phyloP scores from a whole-genome alignment of 2,329 filamentous ascomycete species.

The Paracoccidioides lutzii region DNA sequence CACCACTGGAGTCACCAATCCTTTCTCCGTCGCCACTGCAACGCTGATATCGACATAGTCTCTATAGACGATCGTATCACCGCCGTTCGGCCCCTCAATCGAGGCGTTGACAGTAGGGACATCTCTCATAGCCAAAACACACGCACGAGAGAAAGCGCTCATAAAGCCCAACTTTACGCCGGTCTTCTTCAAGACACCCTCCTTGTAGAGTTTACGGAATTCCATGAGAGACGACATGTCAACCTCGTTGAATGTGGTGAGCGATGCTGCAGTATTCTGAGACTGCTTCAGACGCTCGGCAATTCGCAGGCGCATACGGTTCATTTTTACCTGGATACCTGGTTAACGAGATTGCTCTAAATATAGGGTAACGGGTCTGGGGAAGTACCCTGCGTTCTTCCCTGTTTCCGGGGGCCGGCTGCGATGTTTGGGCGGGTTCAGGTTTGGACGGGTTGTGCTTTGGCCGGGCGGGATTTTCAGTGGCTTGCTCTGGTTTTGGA shows the following conservation, averaged over 20 bases:
- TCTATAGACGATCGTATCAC: slow-evolving; percentile 94
- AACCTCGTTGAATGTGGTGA: slow-evolving; percentile 98
- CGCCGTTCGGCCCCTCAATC: slow-evolving; percentile 87
- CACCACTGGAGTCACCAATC: slow-evolving; percentile 89
- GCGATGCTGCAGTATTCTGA: slow-evolving; percentile 91
- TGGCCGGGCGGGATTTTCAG: slow-evolving; percentile 7
- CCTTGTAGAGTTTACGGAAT: slow-evolving; percentile 94
- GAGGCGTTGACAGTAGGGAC: slow-evolving; percentile 92
- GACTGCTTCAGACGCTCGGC: slow-evolving; percentile 98
- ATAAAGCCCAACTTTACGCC: slow-evolving; percentile 99
- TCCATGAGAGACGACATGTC: slow-evolving; percentile 98
- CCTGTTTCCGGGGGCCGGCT: slow-evolving; percentile 50
- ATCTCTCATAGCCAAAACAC: slow-evolving; percentile 83
- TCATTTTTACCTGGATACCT: slow-evolving; percentile 79
- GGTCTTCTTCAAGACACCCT: slow-evolving; percentile 88
- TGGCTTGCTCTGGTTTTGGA: slow-evolving; percentile 17
- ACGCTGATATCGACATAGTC: slow-evolving; percentile 98
- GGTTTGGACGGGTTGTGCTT: background rate
- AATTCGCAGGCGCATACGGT: slow-evolving; percentile 95
- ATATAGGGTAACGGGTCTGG: background rate
- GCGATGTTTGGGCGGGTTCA: slow-evolving; percentile 12
- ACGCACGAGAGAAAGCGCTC: slow-evolving; percentile 89
- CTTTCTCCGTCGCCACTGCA: slow-evolving; percentile 93
- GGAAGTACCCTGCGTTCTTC: slow-evolving; percentile 67
- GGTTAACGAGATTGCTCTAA: background rate